phyloP scores from a whole-genome alignment of 352 stramenopile genomes.

The Ophiocytium majus region DNA sequence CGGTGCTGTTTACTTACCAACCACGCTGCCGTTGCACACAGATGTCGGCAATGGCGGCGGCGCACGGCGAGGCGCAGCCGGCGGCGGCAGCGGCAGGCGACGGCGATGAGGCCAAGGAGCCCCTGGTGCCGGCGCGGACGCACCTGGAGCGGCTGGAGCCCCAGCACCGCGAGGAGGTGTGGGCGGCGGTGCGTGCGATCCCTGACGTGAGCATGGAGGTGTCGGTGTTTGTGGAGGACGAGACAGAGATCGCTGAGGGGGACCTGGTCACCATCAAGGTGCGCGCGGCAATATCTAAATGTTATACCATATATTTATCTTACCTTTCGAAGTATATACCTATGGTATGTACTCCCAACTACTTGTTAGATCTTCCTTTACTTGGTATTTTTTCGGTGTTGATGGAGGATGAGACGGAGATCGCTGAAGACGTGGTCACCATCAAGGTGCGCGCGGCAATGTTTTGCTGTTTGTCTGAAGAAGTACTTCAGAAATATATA shows the following conservation, averaged over 20 bases:
- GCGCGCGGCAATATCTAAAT: not conserved
- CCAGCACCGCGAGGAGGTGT: slow-evolving; percentile 85
- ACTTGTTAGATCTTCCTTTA: not conserved
- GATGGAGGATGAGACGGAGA: slow-evolving; percentile 81
- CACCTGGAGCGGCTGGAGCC: slow-evolving; percentile 80
- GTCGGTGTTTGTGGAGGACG: slow-evolving; percentile 79
- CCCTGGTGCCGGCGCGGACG: not conserved
- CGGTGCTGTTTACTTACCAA: too few relatives aligned
- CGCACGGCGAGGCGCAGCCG: not conserved
- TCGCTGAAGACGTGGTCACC: slow-evolving; percentile 98
- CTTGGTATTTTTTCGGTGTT: slow-evolving; percentile 72
- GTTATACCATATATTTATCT: not conserved
- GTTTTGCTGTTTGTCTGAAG: not conserved
- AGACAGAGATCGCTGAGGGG: slow-evolving; percentile 91
- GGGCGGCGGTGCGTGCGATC: slow-evolving; percentile 85
- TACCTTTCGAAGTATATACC: too few relatives aligned
- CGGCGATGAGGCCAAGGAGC: not conserved
- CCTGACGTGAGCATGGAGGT: slow-evolving; percentile 86
- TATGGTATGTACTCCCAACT: not conserved
- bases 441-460: slow-evolving; percentile 66
- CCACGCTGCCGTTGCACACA: too few relatives aligned
- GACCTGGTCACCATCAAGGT: slow-evolving; percentile 94
- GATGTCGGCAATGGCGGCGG: too few relatives aligned
- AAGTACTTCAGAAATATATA: too few relatives aligned
- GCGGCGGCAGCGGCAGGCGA: not conserved